phyloP scores from a whole-genome alignment of 1,284 basidiomycete species.

The Cryptococcus sp. region DNA sequence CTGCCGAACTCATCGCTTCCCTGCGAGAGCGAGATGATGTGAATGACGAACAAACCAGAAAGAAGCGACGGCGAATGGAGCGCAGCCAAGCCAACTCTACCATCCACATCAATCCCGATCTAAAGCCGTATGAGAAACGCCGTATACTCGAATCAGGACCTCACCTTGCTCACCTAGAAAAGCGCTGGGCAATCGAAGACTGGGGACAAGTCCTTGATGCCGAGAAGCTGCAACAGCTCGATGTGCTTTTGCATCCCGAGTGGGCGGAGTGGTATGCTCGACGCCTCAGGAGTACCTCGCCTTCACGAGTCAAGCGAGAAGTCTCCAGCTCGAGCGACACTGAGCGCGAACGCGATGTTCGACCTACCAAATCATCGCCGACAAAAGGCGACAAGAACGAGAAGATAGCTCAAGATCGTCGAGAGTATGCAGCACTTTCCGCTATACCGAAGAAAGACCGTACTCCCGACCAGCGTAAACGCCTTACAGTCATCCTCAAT shows the following conservation, averaged over 20 bases:
- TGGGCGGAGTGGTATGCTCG: constrained; percentile 19
- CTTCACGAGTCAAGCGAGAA: not conserved
- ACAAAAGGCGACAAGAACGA: constrained; percentile 7
- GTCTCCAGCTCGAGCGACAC: not conserved
- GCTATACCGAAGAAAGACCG: constrained; percentile 25
- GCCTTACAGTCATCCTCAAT: constrained; percentile 20
- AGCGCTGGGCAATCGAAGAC: constrained; percentile 19
- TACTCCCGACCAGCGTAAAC: constrained; percentile 18
- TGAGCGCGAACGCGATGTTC: not conserved
- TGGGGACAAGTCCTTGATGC: constrained; percentile 9
- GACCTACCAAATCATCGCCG: not conserved
- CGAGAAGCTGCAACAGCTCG: constrained; percentile 10
- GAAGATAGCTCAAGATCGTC: constrained; percentile 23
- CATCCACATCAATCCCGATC: not conserved
- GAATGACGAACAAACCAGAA: not conserved
- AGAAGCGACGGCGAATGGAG: constrained; percentile 3
- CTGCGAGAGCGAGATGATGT: constrained; percentile 7
- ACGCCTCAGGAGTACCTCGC: constrained; percentile 2
- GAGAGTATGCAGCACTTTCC: constrained; percentile 19
- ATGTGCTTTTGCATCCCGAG: constrained; percentile 8
- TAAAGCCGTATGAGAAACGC: not conserved
- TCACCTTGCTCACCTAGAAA: not conserved
- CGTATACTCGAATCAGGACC: not conserved
- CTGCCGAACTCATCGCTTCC: constrained; percentile 36
- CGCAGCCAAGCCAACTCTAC: not conserved